These are phyloP conservation scores for Gnaphalium uliginosum DNA, from an alignment of 129 eudicot species.

Conservation along the genomic window DNA sequence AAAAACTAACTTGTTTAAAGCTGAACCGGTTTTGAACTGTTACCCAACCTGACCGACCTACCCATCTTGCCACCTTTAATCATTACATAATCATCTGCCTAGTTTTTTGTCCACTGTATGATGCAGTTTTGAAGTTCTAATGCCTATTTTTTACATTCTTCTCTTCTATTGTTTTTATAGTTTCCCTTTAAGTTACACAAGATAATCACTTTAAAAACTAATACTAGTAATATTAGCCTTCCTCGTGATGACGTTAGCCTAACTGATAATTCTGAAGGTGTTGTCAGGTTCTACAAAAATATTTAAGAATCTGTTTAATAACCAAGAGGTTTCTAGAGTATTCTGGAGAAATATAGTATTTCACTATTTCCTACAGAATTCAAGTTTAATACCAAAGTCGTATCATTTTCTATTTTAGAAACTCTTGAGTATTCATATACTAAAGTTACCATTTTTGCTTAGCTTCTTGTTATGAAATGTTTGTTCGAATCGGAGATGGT, in stretches of 20 bases:
- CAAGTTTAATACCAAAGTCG: not conserved
- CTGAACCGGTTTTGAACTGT: not conserved
- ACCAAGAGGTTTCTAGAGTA: no score
- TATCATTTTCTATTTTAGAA: not conserved
- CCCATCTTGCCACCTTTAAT: conserved; percentile 1
- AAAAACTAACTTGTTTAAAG: not conserved
- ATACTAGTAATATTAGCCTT: no score
- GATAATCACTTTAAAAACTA: no score
- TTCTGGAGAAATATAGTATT: no score
- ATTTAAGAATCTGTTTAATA: no score
- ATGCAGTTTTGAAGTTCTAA: not conserved
- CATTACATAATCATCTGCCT: not conserved
- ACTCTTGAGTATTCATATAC: not conserved
- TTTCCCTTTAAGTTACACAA: no score
- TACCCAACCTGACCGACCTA: not conserved
- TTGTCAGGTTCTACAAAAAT: no score
- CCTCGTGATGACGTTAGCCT: no score
- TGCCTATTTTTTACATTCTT: not conserved
- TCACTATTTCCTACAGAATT: no score
- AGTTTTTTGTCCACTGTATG: not conserved
- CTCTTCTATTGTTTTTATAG: no score
- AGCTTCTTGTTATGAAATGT: not conserved
- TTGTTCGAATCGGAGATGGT: not conserved
- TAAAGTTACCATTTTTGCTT: not conserved
- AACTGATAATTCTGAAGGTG: no score